These are phyloP conservation scores for Zea luxurians DNA, from an alignment of 176 grass and related monocot genomes.

Conservation along the genomic window DNA sequence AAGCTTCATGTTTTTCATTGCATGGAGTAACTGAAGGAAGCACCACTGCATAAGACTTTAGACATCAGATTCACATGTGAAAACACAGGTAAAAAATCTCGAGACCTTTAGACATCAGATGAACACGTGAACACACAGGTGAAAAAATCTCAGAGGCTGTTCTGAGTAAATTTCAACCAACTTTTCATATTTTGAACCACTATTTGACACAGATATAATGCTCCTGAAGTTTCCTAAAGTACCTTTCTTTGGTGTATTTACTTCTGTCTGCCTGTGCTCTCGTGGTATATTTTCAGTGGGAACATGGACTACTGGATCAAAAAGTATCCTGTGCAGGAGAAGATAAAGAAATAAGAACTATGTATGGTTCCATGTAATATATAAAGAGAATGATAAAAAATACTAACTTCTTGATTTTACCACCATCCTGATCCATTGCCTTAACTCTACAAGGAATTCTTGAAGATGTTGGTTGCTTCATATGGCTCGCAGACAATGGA, in stretches of 20 bases:
- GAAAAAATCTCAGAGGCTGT: slow-evolving; percentile 19
- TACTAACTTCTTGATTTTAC: slow-evolving; percentile 73
- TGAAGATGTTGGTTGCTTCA: slow-evolving; percentile 46
- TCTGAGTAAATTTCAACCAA: slow-evolving; percentile 25
- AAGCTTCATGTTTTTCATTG: slow-evolving; percentile 54
- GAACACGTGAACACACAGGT: neutral
- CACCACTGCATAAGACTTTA: slow-evolving; percentile 27
- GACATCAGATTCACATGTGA: slow-evolving; percentile 1
- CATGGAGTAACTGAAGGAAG: slow-evolving; percentile 42
- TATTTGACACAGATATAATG: neutral
- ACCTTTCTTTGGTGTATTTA: slow-evolving; percentile 41
- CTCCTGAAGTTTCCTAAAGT: neutral
- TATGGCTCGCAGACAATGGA: slow-evolving; percentile 50
- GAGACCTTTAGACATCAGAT: slow-evolving; percentile 2
- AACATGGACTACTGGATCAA: slow-evolving; percentile 47
- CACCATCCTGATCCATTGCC: slow-evolving; percentile 39
- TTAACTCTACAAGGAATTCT: slow-evolving; percentile 52
- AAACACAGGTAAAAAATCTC: slow-evolving; percentile 17
- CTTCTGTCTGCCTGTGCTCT: slow-evolving; percentile 6
- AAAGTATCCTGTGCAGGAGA: slow-evolving; percentile 61
- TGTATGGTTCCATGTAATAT: neutral
- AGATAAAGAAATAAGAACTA: slow-evolving; percentile 32
- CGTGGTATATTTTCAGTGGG: slow-evolving; percentile 34
- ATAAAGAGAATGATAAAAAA: slow-evolving; percentile 15
- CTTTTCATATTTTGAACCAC: slow-evolving; percentile 6